Conservation (phyloP, 306 rosid genomes). For the Castanea crenata region DNA sequence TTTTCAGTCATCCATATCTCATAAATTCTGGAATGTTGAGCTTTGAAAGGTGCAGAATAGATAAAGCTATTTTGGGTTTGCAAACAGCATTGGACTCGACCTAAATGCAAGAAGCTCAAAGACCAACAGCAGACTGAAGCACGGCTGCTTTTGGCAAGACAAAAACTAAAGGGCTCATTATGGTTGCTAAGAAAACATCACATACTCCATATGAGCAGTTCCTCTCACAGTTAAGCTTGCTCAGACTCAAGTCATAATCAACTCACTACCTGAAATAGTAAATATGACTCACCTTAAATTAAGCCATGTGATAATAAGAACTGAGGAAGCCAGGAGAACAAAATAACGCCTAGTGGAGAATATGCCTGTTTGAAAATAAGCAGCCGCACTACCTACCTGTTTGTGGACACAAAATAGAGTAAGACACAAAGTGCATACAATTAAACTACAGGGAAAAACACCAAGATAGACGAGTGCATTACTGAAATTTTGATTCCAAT, state of each 20-base stretch:
- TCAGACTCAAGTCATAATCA: conserved; percentile 7
- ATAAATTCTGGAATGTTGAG: too few species aligned
- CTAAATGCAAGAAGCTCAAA: too few species aligned
- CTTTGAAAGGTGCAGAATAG: too few species aligned
- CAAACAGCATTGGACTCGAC: too few species aligned
- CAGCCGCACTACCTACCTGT: conserved; percentile 89
- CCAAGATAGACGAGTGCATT: not conserved
- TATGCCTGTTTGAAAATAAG: conserved; percentile 61
- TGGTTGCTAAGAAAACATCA: not conserved
- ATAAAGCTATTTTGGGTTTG: too few species aligned
- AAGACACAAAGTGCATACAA: not conserved
- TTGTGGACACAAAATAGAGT: not conserved
- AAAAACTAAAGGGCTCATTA: too few species aligned
- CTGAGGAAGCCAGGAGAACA: conserved; percentile 64
- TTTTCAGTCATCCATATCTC: too few species aligned
- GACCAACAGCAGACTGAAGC: too few species aligned
- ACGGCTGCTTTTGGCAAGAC: too few species aligned
- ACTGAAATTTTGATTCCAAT: not conserved
- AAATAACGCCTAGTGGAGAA: conserved; percentile 59
- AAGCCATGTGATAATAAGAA: conserved; percentile 86
- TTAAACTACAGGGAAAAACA: not conserved
- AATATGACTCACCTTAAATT: conserved; percentile 55
- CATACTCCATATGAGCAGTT: not conserved
- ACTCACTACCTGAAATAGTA: conserved; percentile 4
- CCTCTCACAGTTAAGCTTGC: not conserved